Percentiles rank a stretch among this genome's conserved stretches.
phyloP scores from a whole-genome alignment of 352 stramenopile species.

The Phytophthora foliorum region DNA sequence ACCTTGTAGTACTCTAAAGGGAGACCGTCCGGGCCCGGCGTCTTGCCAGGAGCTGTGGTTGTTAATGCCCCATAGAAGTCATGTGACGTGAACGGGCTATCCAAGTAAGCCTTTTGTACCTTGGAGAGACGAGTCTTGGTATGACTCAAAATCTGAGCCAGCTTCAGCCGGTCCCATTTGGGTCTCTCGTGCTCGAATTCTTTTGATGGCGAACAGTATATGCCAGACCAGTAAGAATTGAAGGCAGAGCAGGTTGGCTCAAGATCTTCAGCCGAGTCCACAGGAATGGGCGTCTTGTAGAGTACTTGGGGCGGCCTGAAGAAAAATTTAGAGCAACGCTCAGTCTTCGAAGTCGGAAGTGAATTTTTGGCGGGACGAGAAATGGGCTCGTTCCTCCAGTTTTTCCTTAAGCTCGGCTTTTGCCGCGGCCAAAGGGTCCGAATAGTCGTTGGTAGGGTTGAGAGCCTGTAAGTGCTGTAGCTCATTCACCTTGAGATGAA shows the following conservation, averaged over 20 bases:
- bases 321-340: not conserved
- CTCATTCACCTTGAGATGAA: too few relatives aligned
- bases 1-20: not conserved
- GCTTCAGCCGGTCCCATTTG: not conserved
- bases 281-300: not conserved
- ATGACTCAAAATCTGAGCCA: not conserved
- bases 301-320: not conserved
- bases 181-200: not conserved
- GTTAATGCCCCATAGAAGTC: not conserved
- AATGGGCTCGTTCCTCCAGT: not conserved
- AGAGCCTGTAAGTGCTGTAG: too few relatives aligned
- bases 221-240: not conserved
- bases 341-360: not conserved
- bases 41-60: not conserved
- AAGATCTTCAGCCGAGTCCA: not conserved
- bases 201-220: not conserved
- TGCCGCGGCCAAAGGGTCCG: not conserved
- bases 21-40: not conserved
- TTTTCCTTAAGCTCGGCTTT: not conserved
- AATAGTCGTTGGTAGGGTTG: not conserved
- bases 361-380: not conserved
- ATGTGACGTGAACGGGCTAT: not conserved
- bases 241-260: not conserved
- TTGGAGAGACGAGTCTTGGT: not conserved
- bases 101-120: not conserved